A percentile compares a stretch with the other conserved stretches of the same genome.
These are phyloP conservation scores for Acanthamoeba culbertsoni DNA, from an alignment of 208 protist species.

Conservation along the genomic window DNA sequence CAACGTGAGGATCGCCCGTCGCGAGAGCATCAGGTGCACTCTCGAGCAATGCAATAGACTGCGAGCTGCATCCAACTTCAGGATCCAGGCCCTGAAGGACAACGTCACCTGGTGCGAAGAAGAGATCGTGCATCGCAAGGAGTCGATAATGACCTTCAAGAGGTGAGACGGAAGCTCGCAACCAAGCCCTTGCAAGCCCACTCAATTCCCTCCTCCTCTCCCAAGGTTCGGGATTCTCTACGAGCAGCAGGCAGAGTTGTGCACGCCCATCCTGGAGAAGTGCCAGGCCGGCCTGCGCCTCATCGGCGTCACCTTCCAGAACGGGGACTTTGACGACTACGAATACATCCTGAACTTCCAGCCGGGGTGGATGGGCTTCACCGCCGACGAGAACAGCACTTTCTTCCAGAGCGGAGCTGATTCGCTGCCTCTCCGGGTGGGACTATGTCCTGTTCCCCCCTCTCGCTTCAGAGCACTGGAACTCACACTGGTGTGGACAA, in stretches of 20 bases:
- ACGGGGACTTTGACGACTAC: neutral
- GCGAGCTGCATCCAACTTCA: neutral
- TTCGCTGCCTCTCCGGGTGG: no score
- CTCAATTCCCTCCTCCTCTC: neutral
- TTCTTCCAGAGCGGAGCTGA: no score
- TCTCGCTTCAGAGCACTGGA: no score
- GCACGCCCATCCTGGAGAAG: neutral
- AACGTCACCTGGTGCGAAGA: neutral
- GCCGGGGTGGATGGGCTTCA: neutral
- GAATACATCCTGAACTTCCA: neutral
- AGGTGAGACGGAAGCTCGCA: neutral
- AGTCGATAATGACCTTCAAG: neutral
- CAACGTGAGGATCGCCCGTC: neutral
- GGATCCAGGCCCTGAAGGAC: neutral
- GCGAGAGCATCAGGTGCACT: neutral
- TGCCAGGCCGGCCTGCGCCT: neutral
- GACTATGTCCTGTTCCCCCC: no score
- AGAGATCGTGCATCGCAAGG: neutral
- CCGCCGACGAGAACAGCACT: neutral
- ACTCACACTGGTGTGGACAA: no score
- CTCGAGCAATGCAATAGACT: neutral
- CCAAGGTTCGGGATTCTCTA: neutral
- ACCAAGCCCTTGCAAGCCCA: neutral
- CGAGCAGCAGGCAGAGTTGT: neutral
- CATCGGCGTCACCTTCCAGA: neutral